Conservation (phyloP, 306 rosid genomes). For the Malus domestica region DNA sequence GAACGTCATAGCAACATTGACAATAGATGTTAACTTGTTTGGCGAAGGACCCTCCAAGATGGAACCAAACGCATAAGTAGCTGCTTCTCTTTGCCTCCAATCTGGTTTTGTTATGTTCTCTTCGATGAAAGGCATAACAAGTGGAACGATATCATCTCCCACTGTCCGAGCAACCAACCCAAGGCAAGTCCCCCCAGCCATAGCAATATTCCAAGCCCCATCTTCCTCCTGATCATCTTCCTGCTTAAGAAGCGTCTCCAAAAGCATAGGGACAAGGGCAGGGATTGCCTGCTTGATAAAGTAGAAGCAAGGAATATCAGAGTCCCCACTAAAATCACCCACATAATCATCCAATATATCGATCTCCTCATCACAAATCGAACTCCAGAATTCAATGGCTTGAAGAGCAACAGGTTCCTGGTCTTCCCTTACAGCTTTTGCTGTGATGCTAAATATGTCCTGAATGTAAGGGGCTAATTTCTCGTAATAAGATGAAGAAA, state of each 20-base stretch:
- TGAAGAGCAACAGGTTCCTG: constrained; percentile 92
- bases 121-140: constrained; percentile 83
- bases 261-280: constrained; percentile 67
- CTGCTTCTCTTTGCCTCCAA: constrained; percentile 96
- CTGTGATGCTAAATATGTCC: constrained; percentile 68
- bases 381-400: constrained; percentile 95
- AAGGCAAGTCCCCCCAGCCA: constrained; percentile 96
- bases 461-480: constrained; percentile 74
- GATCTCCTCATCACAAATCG: constrained; percentile 88
- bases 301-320: constrained; percentile 73
- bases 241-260: constrained; percentile 89
- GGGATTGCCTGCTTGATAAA: constrained; percentile 92
- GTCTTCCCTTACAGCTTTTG: constrained; percentile 73
- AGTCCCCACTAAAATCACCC: constrained; percentile 57
- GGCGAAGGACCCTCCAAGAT: constrained; percentile 91
- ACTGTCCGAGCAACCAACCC: constrained; percentile 86
- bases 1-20: constrained; percentile 60
- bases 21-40: constrained; percentile 60
- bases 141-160: constrained; percentile 77
- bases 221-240: constrained; percentile 97
- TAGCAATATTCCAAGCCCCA: constrained; percentile 95
- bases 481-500: constrained; percentile 73
- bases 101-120: constrained; percentile 79
- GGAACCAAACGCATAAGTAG: constrained; percentile 91
- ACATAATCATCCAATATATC: constrained; percentile 71